A percentile compares a stretch with the other conserved stretches of the same genome.
phyloP scores from a whole-genome alignment of 148 eudicot genomes.

The Camellia japonica region DNA sequence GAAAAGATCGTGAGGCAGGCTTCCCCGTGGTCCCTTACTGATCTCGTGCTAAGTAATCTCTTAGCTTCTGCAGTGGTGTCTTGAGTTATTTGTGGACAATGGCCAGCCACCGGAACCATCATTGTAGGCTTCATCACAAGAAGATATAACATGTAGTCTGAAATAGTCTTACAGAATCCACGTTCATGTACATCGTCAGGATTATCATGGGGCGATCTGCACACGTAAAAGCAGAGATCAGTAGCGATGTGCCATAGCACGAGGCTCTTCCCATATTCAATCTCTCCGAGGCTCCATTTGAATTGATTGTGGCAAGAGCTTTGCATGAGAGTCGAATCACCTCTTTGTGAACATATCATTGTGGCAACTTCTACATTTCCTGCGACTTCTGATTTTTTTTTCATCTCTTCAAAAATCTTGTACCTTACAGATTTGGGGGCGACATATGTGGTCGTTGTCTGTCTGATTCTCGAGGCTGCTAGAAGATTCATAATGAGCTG shows the following conservation, averaged over 20 bases:
- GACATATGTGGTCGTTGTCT: neutral
- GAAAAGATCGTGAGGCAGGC: neutral
- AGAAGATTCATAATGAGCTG: neutral
- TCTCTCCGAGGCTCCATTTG: constrained; percentile 5
- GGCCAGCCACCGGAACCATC: constrained; percentile 34
- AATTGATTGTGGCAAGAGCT: neutral
- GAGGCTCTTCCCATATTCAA: neutral
- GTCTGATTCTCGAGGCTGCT: neutral
- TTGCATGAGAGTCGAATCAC: neutral
- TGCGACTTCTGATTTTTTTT: neutral
- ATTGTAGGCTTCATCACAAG: constrained; percentile 31
- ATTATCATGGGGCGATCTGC: neutral
- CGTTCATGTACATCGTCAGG: neutral
- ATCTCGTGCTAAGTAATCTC: constrained; percentile 16
- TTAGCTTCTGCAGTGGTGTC: constrained; percentile 36
- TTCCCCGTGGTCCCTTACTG: neutral
- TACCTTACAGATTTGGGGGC: neutral
- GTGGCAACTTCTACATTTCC: neutral
- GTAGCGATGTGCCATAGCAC: neutral
- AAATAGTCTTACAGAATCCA: constrained; percentile 15
- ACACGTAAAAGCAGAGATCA: neutral
- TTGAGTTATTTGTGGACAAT: constrained; percentile 26
- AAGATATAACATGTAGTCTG: constrained; percentile 39
- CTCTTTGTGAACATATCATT: neutral
- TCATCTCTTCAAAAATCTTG: neutral